A percentile compares a stretch with the other conserved stretches of the same genome.
Evolutionary conservation across 257 asterid species (phyloP).

Genomic region (Pogostemon cablin): DNA sequence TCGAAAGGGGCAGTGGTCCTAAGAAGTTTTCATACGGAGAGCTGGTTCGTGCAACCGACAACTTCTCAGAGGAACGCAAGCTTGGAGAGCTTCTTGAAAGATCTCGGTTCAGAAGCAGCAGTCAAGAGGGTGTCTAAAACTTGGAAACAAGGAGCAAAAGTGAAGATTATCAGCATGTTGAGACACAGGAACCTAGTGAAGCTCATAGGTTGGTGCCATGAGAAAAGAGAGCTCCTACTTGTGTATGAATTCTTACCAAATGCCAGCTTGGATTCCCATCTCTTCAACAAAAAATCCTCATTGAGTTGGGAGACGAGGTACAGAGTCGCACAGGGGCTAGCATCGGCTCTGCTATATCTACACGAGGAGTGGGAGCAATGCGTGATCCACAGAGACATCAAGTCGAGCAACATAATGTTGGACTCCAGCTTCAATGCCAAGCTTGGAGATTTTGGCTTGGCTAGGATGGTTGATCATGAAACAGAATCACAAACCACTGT

Average conservation of each 20-base stretch:
- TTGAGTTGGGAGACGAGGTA: constrained; percentile 28
- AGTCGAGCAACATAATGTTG: constrained; percentile 40
- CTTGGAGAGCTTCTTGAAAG: constrained; percentile 21
- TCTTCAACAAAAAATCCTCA: background rate
- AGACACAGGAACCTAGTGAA: constrained; percentile 57
- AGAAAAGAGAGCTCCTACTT: constrained; percentile 42
- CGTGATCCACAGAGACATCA: constrained; percentile 42
- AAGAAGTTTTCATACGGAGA: constrained; percentile 19
- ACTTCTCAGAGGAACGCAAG: constrained; percentile 22
- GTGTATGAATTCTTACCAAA: constrained; percentile 52
- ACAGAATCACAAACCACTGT: constrained; percentile 33
- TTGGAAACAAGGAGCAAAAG: constrained; percentile 55
- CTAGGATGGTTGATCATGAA: constrained; percentile 36
- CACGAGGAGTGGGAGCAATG: constrained; percentile 39
- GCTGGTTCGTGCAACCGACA: background rate
- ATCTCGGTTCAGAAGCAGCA: background rate
- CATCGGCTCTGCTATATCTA: constrained; percentile 46
- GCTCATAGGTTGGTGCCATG: constrained; percentile 64
- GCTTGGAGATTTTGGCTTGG: constrained; percentile 44
- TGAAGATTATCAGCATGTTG: constrained; percentile 51
- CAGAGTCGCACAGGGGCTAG: constrained; percentile 47
- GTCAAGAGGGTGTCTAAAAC: constrained; percentile 47
- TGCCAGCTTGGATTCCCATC: constrained; percentile 43
- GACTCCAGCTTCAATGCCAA: constrained; percentile 42
- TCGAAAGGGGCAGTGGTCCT: constrained; percentile 19